Percentiles rank a stretch among this genome's conserved stretches.
phyloP scores from a whole-genome alignment of 140 eudicot species.

The Senecio squalidus region DNA sequence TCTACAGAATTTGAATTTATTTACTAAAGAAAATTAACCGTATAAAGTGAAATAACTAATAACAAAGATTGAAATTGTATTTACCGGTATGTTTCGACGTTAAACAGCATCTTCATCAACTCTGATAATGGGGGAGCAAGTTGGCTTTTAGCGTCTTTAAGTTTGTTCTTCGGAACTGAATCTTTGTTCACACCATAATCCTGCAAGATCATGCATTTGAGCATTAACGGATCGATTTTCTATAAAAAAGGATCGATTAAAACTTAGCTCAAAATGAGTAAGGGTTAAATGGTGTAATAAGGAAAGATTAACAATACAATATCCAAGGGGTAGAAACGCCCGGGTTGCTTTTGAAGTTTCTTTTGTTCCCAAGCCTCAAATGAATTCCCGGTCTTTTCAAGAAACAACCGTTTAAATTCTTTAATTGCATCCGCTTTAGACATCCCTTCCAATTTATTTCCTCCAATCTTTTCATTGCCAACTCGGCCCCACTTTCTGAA shows the following conservation, averaged over 20 bases:
- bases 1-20: constrained; percentile 32
- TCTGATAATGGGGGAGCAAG: constrained; percentile 75
- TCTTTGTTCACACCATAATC: constrained; percentile 93
- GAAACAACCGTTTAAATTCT: constrained; percentile 77
- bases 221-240: no score
- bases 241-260: no score
- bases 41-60: constrained; percentile 3
- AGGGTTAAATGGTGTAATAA: no score
- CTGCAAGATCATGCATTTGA: constrained; percentile 31
- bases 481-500: constrained; percentile 99
- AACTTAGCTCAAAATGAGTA: no score
- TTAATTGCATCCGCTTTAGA: constrained; percentile 54
- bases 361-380: constrained; percentile 87
- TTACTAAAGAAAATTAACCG: not conserved
- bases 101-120: constrained; percentile 92
- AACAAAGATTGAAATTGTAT: not conserved
- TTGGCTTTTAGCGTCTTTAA: constrained; percentile 48
- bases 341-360: constrained; percentile 81
- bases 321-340: constrained; percentile 84
- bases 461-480: constrained; percentile 88
- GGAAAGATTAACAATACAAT: constrained; percentile 45
- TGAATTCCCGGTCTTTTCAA: constrained; percentile 89
- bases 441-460: constrained; percentile 64
- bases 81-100: constrained; percentile 91
- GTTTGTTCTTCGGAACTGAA: constrained; percentile 41